Percentiles rank a stretch among this genome's conserved stretches.
Evolutionary conservation across 768 basidiomycete species (phyloP).

Genomic region (Hortiboletus campestris): DNA sequence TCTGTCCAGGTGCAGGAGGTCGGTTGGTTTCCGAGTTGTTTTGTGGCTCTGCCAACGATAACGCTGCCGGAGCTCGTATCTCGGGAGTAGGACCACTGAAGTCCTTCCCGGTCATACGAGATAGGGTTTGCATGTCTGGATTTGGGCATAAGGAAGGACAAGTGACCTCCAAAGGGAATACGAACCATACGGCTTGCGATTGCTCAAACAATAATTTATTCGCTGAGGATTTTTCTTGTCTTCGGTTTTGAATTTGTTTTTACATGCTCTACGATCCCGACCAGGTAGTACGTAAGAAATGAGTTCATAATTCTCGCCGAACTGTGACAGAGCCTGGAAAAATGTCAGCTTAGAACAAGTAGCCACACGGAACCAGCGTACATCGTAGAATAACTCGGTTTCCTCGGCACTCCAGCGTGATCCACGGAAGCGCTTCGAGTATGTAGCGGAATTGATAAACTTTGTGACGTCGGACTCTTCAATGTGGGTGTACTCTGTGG

Average conservation of each 20-base stretch:
- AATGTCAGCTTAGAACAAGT: constrained; percentile 4
- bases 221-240: constrained; percentile 77
- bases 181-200: constrained; percentile 74
- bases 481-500: constrained; percentile 70
- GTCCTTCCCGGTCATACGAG: constrained; percentile 82
- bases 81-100: constrained; percentile 80
- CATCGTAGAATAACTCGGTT: constrained; percentile 85
- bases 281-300: constrained; percentile 84
- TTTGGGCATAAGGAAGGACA: background rate
- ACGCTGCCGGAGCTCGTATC: constrained; percentile 45
- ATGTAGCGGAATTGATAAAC: constrained; percentile 82
- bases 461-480: constrained; percentile 81
- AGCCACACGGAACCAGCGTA: constrained; percentile 35
- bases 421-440: constrained; percentile 76
- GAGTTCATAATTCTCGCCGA: constrained; percentile 90
- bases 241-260: constrained; percentile 90
- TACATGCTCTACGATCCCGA: constrained; percentile 85
- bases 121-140: constrained; percentile 68
- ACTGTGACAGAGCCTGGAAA: constrained; percentile 80
- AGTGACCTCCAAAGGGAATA: constrained; percentile 6
- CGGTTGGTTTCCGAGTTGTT: background rate
- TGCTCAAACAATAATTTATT: constrained; percentile 73
- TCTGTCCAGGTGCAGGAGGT: constrained; percentile 4
- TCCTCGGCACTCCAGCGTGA: constrained; percentile 89
- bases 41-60: constrained; percentile 33